Evolutionary conservation across 345 rosid species (phyloP), one percentile per base, ranked within the genome.

Genomic region (Gynandropsis gynandra): DNA sequence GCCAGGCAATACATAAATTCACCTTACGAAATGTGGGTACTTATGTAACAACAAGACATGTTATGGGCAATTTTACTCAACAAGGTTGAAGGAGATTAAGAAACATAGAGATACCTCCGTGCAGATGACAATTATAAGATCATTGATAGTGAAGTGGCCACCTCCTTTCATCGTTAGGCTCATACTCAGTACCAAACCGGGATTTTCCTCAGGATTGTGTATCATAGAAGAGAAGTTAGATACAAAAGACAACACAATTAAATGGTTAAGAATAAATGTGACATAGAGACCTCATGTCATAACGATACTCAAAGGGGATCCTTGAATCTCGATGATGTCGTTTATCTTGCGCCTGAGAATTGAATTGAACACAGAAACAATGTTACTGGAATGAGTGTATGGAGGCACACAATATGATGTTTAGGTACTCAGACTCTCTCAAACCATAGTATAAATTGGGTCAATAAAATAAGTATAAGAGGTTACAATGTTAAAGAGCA

Each of bases 401-500:
- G 8, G 1, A 29, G 17, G 49, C 15, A 31, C 17, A 45, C 1
- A 33, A 33, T 33, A 11, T 53, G 39, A 27, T 41, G 52, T 29
- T 18, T 52, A 58, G 63, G 54, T 72, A 62, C 93, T 52, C 75
- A 79, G 89, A 54, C 66, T 78, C 60, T 80, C 78, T 0, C 76
- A 47, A 42, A 90, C 71, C 61, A 52, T 69, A 31, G 79, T 61
- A 50, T 80, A 84, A 45, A 70, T 54, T 5, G 89, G 80, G 44
- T 78, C 84, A 19, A 74, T 76, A 67, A 87, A 62, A 68, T 80
- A 84, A 11, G 92, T 84, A 62, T 87, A 90, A 1, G 96, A 84
- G 50, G 96, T 87, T n/a, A 89, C 80, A 7, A 89, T 76, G 69
- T 84, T 80, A 65, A 90, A 87, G 50, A 80, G 87, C 42, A 89